Evolutionary conservation across 2,329 filamentous ascomycete species (phyloP), one percentile per base, ranked within the genome.

Genomic region (Fusarium globosum): DNA sequence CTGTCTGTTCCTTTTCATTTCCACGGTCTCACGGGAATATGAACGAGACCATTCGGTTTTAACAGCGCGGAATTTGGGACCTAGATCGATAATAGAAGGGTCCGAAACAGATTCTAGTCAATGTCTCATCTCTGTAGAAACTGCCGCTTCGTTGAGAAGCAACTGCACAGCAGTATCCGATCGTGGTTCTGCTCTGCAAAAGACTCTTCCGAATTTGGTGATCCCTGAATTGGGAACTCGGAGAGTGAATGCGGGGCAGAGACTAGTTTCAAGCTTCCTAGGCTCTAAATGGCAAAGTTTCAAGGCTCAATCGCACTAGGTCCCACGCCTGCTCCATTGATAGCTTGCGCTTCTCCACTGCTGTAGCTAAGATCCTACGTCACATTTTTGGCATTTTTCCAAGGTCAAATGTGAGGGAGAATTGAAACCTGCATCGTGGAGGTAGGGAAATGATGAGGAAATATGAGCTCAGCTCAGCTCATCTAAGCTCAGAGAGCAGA

Each of bases 211-310:
- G 36, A 42, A 59, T 49, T 57, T 45, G 43, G n/a, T 51, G 42
- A 67, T 57, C 41, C 53, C 39, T 61, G 49, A 65, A 59, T 43
- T 56, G 70, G 61, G 28, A 52, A 53, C 53, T 61, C 35, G 33
- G 36, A 60, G 48, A 46, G 58, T 33, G 58, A 71, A 68, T 75
- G 73, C 73, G 73, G 73, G 73, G 69, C 72, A 69, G 39, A 60
- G 52, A 43, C 69, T 71, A 71, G 55, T 30, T 43, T 46, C 23
- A 41, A 28, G 21, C 28, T 45, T n/a, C 11, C 52, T 69, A 70
- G 60, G 35, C 65, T 57, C 67, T 65, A 73, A 66, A 69, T 61
- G 69, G 73, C 61, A 61, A 71, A 68, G 53, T 33, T 61, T 46
- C 59, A 65, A 73, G 59, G 68, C 45, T 57, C 46, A 55, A 45